Base-by-base conservation (phyloP, 1,284 basidiomycete genomes). In the Tetrapyrgos nigripes region DNA sequence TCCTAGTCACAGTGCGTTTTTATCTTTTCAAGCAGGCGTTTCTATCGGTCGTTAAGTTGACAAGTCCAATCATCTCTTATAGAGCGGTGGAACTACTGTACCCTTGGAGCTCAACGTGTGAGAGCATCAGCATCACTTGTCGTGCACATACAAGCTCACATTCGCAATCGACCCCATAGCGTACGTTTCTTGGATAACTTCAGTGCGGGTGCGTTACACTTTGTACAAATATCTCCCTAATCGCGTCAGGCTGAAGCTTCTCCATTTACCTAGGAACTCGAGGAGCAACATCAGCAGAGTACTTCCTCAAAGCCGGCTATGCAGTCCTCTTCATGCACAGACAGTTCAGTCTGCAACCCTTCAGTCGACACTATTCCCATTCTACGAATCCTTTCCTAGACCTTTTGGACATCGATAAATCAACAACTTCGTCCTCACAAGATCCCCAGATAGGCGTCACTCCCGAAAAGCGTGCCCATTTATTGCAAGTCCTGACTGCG, bases 161-260 rank as follows among this genome's bases (percentile, higher is more conserved):
- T 31, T 33, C 47, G n/a, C 27, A 6, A 29, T 33, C 3, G 50
- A 61, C 60, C 50, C 68, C 74, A 48, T 74, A 98, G 96, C 64
- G 97, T 99, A 47, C 94, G 97, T 52, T 99, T 98, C 76, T 82
- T 99, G 28, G 97, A 99, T 75, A 99, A 99, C 79, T 99, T 98
- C 76, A 97, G 95, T 72, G 97, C 97, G 55, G 96, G 93, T 92
- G 55, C 64, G 88, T 49, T 17, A 27, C 6, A 28, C 21, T 27
- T 19, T 14, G 26, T 40, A 23, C 19, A 19, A 35, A 50, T 50
- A 8, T 37, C 52, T 53, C 50, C 54, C 29, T 17, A 5, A 40
- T 21, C 29, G 46, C 26, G 51, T 23, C 33, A 29, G 29, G 11
- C 40, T 57, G 46, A 53, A 31, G 29, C 26, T 5, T 4, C 8